A percentile compares a stretch with the other conserved stretches of the same genome.
phyloP scores from a whole-genome alignment of 805 yeast species.

The Candida namnaoensis region DNA sequence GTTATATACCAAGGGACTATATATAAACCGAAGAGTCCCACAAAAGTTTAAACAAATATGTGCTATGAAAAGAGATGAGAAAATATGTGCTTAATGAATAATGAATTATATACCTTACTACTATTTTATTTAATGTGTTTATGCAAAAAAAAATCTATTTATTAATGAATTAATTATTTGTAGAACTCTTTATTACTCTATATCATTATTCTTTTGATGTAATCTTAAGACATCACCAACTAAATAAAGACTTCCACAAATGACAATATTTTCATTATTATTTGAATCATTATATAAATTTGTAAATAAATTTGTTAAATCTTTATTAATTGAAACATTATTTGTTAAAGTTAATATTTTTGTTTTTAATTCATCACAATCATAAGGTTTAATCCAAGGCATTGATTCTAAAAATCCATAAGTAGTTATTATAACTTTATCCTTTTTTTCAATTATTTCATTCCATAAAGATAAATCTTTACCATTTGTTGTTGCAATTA shows the following conservation, averaged over 20 bases:
- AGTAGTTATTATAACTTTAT: conserved; percentile 49
- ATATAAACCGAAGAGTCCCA: too few species aligned
- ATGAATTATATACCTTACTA: too few species aligned
- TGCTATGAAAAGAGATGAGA: too few species aligned
- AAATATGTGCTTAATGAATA: too few species aligned
- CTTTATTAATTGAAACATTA: conserved; percentile 17
- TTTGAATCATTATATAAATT: conserved; percentile 8
- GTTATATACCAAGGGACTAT: too few species aligned
- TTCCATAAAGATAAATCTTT: conserved; percentile 50
- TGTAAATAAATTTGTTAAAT: conserved; percentile 19
- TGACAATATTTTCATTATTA: conserved; percentile 24
- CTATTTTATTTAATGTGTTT: too few species aligned
- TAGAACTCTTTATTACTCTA: too few species aligned
- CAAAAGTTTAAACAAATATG: too few species aligned
- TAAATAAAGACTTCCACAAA: conserved; percentile 67
- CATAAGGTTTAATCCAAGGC: conserved; percentile 80
- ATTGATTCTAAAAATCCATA: conserved; percentile 75
- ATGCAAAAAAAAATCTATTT: too few species aligned
- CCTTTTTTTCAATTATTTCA: conserved; percentile 40
- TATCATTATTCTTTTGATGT: conserved; percentile 9
- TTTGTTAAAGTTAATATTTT: conserved; percentile 17
- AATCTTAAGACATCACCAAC: conserved; percentile 45
- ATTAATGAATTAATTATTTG: too few species aligned
- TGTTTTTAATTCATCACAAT: conserved; percentile 15
- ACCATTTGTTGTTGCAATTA: conserved; percentile 72